Conservation (phyloP, 2,329 filamentous ascomycete genomes). For the Fusarium nanum region DNA sequence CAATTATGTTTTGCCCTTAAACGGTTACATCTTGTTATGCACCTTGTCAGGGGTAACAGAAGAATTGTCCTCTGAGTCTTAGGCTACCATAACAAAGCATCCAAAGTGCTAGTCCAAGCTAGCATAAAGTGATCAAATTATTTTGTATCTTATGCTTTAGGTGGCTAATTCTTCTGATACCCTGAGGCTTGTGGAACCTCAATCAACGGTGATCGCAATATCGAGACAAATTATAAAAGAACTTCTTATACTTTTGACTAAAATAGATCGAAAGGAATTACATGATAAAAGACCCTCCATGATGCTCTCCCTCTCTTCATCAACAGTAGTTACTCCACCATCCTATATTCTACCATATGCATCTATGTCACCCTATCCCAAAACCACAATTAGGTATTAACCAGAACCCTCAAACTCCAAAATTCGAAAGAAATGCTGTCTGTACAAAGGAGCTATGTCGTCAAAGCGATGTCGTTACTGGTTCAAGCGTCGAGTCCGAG, state of each 20-base stretch:
- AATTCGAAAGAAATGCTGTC: slow-evolving; percentile 21
- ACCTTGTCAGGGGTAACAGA: background rate
- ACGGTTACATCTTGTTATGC: background rate
- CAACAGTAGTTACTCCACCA: background rate
- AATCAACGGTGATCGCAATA: background rate
- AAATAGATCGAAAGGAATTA: slow-evolving; percentile 26
- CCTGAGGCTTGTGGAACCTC: background rate
- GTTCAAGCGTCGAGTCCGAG: slow-evolving; percentile 14
- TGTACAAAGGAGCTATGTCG: slow-evolving; percentile 32
- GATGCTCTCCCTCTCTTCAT: slow-evolving; percentile 1
- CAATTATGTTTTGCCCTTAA: background rate
- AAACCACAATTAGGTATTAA: slow-evolving; percentile 34
- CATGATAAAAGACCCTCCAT: slow-evolving; percentile 20
- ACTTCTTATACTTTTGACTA: slow-evolving; percentile 23
- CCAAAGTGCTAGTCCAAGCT: background rate
- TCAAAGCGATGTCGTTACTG: slow-evolving; percentile 3
- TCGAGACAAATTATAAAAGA: background rate
- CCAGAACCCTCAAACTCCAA: slow-evolving; percentile 30
- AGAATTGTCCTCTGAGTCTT: too few relatives aligned
- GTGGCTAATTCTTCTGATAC: background rate
- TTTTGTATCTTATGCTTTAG: rapidly evolving
- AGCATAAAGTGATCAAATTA: background rate
- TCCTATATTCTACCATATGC: slow-evolving; percentile 13
- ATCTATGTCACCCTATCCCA: slow-evolving; percentile 12
- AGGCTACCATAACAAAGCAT: too few relatives aligned